These are phyloP conservation scores for Penicillium sp. DNA, from an alignment of 2,329 filamentous ascomycete genomes.

Conservation along the genomic window DNA sequence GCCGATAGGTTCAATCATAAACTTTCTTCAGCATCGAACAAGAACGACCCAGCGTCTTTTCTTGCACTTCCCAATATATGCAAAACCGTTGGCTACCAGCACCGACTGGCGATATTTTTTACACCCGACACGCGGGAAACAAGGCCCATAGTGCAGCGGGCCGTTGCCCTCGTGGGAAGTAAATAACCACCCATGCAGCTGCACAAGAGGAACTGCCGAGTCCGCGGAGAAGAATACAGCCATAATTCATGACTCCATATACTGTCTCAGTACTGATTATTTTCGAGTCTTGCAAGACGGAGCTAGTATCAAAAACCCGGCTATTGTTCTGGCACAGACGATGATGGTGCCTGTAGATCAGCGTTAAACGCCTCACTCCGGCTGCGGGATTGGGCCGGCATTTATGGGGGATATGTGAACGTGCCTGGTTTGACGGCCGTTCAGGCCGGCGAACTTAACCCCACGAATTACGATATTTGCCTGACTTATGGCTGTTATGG, in stretches of 20 bases:
- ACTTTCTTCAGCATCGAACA: neutral
- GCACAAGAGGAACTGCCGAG: neutral
- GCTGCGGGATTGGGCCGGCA: conserved; percentile 11
- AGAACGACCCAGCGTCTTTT: neutral
- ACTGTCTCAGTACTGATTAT: neutral
- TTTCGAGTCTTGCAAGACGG: neutral
- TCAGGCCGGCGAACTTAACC: neutral
- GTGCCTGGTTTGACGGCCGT: neutral
- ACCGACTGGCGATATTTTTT: neutral
- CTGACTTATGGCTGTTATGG: neutral
- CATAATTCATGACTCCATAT: neutral
- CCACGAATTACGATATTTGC: neutral
- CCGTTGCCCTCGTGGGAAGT: conserved; percentile 3
- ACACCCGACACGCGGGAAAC: conserved; percentile 5
- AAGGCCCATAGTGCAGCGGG: neutral
- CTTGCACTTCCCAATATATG: conserved; percentile 3
- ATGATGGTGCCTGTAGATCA: conserved; percentile 18
- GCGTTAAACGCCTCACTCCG: conserved; percentile 1
- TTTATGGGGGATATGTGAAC: conserved; percentile 1
- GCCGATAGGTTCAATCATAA: neutral
- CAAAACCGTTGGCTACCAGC: conserved; percentile 11
- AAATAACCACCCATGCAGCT: neutral
- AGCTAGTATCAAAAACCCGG: neutral
- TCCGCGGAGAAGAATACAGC: neutral
- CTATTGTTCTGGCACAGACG: conserved; percentile 9